Conservation (phyloP, 805 yeast genomes). For the Citeromyces nyonsensis region DNA sequence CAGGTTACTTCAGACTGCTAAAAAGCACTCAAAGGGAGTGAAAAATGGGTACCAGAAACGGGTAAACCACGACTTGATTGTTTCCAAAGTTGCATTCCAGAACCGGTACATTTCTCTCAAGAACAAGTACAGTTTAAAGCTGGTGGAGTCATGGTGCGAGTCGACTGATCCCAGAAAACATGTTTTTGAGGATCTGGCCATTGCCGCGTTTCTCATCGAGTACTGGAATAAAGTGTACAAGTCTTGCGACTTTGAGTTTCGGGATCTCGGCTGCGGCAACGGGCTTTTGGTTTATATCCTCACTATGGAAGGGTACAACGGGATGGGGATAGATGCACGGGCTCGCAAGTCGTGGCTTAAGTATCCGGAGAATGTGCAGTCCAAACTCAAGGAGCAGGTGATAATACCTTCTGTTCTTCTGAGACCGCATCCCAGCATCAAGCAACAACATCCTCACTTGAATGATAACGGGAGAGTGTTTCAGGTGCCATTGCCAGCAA, state of each 20-base stretch:
- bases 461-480: constrained; percentile 48
- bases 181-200: constrained; percentile 91
- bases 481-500: constrained; percentile 26
- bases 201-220: constrained; percentile 86
- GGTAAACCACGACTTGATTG: constrained; percentile 78
- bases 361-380: constrained; percentile 52
- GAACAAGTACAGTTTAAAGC: constrained; percentile 58
- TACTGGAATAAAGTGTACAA: constrained; percentile 48
- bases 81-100: constrained; percentile 71
- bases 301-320: constrained; percentile 63
- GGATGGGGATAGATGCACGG: constrained; percentile 83
- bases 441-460: constrained; percentile 33
- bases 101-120: constrained; percentile 67
- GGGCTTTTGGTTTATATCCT: constrained; percentile 73
- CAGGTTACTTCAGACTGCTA: constrained; percentile 63
- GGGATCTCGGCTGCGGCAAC: constrained; percentile 93
- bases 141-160: constrained; percentile 83
- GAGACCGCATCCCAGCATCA: constrained; percentile 53
- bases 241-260: constrained; percentile 41
- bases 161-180: constrained; percentile 90
- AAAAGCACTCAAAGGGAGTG: constrained; percentile 73
- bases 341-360: constrained; percentile 76
- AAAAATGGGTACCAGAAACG: constrained; percentile 77
- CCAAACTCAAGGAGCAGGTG: constrained; percentile 54
- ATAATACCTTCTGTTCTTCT: constrained; percentile 65